Evolutionary conservation across 495 filamentous ascomycete genomes (phyloP), one percentile per base, ranked within the genome.

Genomic region (Immersiella caudata): DNA sequence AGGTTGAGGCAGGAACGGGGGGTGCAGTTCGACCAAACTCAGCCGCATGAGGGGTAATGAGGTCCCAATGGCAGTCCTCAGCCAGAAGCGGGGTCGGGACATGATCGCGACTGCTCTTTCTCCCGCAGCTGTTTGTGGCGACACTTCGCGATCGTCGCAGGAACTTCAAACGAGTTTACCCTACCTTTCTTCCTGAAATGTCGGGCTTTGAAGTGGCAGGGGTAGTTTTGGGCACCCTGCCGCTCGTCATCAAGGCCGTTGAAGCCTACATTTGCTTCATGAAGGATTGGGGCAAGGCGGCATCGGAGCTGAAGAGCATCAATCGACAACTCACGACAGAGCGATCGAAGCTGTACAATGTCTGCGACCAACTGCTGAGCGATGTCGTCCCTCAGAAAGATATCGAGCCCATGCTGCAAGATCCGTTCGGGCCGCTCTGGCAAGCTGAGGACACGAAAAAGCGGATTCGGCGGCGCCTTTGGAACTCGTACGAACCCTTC

Each of bases 11-110:
- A 55, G 20, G 20, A 22, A n/a, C 52, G 52, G 22, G 14, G 52
- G 52, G 50, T 7, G 50, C 21, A 36, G 33, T 36, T 12, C 6
- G 11, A 12, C 2, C 40, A 2, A n/a, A 22, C 3, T 7, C 56
- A 59, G 56, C 56, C 26, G 56, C 56, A 59, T 27, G 56, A 59
- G 56, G 56, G 56, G 56, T 59, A 29, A n/a, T n/a, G n/a, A 59
- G 18, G 29, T 33, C 18, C 1, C 16, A 25, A 20, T 59, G 6
- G 24, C 18, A 25, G 16, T 46, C 40, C 40, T 46, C 40, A 46
- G 40, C 5, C 52, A 55, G 52, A 55, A 55, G 52, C 52, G 52
- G 52, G 52, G 52, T 55, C 52, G 52, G 52, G 52, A 22, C 52
- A n/a, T 22, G 5, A n/a, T 55, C 50, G 18, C 16, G 50, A n/a